Conservation (phyloP, 345 rosid species). For the Camelina neglecta region DNA sequence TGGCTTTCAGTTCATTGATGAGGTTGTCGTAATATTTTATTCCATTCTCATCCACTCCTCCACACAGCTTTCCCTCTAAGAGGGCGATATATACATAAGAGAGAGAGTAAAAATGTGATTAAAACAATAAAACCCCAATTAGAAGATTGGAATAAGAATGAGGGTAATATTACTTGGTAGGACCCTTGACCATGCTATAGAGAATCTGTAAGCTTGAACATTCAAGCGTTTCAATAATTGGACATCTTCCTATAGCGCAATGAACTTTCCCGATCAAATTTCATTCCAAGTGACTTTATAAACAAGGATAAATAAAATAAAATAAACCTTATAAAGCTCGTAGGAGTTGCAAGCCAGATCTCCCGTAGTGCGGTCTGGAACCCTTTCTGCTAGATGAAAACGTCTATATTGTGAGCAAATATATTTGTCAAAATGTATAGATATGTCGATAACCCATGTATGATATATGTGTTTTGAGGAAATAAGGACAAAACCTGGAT, state of each 20-base stretch:
- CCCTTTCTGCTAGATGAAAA: neutral
- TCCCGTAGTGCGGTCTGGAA: neutral
- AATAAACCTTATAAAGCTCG: neutral
- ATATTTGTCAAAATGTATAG: too few relatives aligned
- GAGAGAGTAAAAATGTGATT: neutral
- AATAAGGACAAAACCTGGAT: neutral
- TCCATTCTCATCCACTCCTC: conserved; percentile 24
- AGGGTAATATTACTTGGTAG: neutral
- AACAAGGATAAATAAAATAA: too few relatives aligned
- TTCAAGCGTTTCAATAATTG: neutral
- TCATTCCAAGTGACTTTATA: neutral
- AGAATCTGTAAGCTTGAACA: neutral
- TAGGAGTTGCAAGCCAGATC: neutral
- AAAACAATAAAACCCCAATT: neutral
- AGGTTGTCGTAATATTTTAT: conserved; percentile 7
- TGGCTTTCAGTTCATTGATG: conserved; percentile 6
- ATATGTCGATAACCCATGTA: neutral
- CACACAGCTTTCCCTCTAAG: conserved; percentile 5
- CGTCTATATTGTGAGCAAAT: neutral
- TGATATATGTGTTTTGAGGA: too few relatives aligned
- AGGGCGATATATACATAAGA: neutral
- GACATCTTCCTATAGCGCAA: neutral
- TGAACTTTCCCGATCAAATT: neutral
- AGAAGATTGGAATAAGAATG: neutral
- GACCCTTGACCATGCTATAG: neutral